A percentile compares a stretch with the other conserved stretches of the same genome.
phyloP scores from a whole-genome alignment of 352 stramenopile genomes.

The Pythium vanterpoolii region DNA sequence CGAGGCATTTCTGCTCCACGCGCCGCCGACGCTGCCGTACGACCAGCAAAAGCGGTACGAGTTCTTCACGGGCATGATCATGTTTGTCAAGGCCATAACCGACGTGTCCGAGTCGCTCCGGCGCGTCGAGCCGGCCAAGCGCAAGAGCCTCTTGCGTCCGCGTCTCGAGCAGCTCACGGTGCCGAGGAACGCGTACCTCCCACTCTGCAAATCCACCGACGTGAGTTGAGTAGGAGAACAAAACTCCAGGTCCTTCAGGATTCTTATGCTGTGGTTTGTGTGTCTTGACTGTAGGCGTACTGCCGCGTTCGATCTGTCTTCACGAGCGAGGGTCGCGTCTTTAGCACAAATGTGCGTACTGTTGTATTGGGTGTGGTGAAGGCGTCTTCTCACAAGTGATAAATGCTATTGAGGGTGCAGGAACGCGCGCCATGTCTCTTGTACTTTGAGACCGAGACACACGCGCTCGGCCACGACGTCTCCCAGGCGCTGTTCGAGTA shows the following conservation, averaged over 20 bases:
- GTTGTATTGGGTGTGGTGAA: background rate
- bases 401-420: constrained; percentile 17
- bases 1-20: constrained; percentile 25
- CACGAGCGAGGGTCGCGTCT: constrained; percentile 64
- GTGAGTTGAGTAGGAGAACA: constrained; percentile 34
- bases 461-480: constrained; percentile 44
- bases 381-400: background rate
- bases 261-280: background rate
- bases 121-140: constrained; percentile 58
- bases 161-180: constrained; percentile 51
- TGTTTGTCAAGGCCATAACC: constrained; percentile 80
- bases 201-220: constrained; percentile 79
- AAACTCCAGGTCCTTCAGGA: too few relatives aligned
- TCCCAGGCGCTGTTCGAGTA: constrained; percentile 62
- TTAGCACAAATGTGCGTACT: constrained; percentile 49
- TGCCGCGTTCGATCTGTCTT: constrained; percentile 60
- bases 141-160: constrained; percentile 49
- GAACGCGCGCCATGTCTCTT: constrained; percentile 75
- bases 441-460: constrained; percentile 63
- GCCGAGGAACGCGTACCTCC: constrained; percentile 63
- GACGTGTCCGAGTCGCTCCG: constrained; percentile 74
- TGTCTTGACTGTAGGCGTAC: constrained; percentile 43
- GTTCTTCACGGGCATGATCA: constrained; percentile 80
- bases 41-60: constrained; percentile 59
- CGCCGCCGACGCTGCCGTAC: constrained; percentile 23